A percentile compares a stretch with the other conserved stretches of the same genome.
phyloP scores from a whole-genome alignment of 1,139 yeast species.

The Zygosaccharomyces sapae region DNA sequence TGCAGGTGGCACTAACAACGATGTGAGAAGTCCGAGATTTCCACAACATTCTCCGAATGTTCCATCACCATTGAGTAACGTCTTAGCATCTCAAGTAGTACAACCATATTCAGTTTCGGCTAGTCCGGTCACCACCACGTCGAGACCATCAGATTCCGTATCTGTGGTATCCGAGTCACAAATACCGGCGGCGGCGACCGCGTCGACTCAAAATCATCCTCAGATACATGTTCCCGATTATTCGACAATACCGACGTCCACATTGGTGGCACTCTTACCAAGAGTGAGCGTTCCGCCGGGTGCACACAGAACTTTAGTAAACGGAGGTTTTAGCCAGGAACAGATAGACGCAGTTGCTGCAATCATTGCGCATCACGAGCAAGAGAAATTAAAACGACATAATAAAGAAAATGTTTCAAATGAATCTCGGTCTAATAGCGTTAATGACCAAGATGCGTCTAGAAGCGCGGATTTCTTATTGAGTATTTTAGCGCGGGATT shows the following conservation, averaged over 20 bases:
- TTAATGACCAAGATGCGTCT: slow-evolving; percentile 1
- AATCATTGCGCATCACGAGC: slow-evolving; percentile 65
- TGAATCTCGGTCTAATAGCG: background rate
- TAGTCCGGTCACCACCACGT: slow-evolving; percentile 10
- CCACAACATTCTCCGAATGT: slow-evolving; percentile 18
- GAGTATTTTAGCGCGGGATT: slow-evolving; percentile 11
- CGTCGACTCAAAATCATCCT: slow-evolving; percentile 11
- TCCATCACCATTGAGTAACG: slow-evolving; percentile 26
- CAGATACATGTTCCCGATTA: slow-evolving; percentile 33
- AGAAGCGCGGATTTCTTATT: slow-evolving; percentile 14
- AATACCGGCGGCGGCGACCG: slow-evolving; percentile 3
- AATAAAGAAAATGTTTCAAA: background rate
- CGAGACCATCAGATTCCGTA: slow-evolving; percentile 5
- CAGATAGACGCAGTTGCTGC: slow-evolving; percentile 73
- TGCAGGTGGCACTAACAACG: slow-evolving; percentile 1
- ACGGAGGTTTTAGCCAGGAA: slow-evolving; percentile 61
- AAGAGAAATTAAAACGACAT: slow-evolving; percentile 17
- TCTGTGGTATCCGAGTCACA: slow-evolving; percentile 1
- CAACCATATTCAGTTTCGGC: slow-evolving; percentile 16
- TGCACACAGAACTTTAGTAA: slow-evolving; percentile 56
- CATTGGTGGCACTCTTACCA: slow-evolving; percentile 43
- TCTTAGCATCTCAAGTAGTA: slow-evolving; percentile 13
- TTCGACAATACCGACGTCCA: slow-evolving; percentile 32
- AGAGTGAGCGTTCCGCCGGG: slow-evolving; percentile 69
- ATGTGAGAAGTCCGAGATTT: slow-evolving; percentile 7